These are phyloP conservation scores for Paratinospora sagittata DNA, from an alignment of 164 flowering plant species.

Conservation along the genomic window DNA sequence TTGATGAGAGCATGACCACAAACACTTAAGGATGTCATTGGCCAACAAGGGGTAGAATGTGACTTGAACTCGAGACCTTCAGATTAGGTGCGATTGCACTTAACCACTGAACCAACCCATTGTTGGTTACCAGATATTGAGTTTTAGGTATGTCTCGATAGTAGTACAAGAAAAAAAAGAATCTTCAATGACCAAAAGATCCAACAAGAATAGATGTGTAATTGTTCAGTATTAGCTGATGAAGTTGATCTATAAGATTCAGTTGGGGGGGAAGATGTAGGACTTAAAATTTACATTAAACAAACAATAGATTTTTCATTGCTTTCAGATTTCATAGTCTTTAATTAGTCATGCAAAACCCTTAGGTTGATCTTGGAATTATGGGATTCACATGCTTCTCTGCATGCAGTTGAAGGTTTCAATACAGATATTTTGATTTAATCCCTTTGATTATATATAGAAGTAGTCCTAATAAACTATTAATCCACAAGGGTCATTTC, in stretches of 20 bases:
- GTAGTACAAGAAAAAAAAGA: neutral
- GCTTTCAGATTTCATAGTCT: conserved; percentile 11
- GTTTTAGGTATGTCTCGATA: neutral
- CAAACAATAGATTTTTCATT: neutral
- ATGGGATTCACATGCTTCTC: conserved; percentile 11
- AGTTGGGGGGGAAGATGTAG: neutral
- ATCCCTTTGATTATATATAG: conserved; percentile 1
- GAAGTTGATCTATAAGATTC: neutral
- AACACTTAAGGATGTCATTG: too few relatives aligned
- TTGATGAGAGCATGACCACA: too few relatives aligned
- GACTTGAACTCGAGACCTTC: too few relatives aligned
- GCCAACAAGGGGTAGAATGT: too few relatives aligned
- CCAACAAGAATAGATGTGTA: neutral
- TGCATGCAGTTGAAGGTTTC: neutral
- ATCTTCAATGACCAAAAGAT: too few relatives aligned
- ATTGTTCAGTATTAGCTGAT: neutral
- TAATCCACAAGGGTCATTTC: neutral
- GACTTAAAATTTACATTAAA: neutral
- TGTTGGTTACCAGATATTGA: too few relatives aligned
- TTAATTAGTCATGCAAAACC: conserved; percentile 18
- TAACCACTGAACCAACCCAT: too few relatives aligned
- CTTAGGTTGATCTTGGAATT: neutral
- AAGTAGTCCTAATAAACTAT: neutral
- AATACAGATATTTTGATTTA: conserved; percentile 2
- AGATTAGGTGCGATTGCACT: too few relatives aligned